These are phyloP conservation scores for Henckelia pumila DNA, from an alignment of 257 asterid species.

Conservation along the genomic window DNA sequence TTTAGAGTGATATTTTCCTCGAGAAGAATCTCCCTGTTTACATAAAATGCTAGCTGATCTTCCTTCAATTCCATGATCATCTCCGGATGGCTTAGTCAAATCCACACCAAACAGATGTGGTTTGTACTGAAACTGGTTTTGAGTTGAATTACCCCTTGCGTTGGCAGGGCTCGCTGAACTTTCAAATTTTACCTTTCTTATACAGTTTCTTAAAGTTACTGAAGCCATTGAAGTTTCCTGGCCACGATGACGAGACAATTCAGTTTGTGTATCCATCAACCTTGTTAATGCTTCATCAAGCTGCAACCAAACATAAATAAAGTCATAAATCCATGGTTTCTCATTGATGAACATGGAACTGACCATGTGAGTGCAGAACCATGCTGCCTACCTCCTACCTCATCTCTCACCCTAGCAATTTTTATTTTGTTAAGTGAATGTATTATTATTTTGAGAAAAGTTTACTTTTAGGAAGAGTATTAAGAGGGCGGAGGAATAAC, in stretches of 20 bases:
- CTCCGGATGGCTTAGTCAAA: conserved; percentile 18
- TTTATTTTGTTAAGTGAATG: not conserved
- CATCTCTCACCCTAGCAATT: not conserved
- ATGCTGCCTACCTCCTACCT: not conserved
- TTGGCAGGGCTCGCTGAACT: conserved; percentile 30
- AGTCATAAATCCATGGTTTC: not conserved
- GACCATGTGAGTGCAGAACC: not conserved
- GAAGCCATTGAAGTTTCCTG: conserved; percentile 20
- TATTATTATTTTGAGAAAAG: too few species aligned
- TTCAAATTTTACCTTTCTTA: conserved; percentile 25
- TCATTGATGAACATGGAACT: not conserved
- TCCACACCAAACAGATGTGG: conserved; percentile 21
- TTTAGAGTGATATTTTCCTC: conserved; percentile 27
- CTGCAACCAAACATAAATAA: conserved; percentile 29
- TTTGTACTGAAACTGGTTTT: conserved; percentile 23
- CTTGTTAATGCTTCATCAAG: conserved; percentile 37
- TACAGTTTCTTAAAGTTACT: conserved; percentile 19
- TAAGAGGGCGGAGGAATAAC: not conserved
- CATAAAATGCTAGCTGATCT: conserved; percentile 29
- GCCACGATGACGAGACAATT: conserved; percentile 37
- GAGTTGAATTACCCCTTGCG: conserved; percentile 24
- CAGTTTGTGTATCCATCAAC: conserved; percentile 35
- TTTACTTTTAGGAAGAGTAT: not conserved
- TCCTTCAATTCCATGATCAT: conserved; percentile 15
- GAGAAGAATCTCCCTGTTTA: conserved; percentile 22